Evolutionary conservation across 768 basidiomycete species (phyloP), one percentile per base, ranked within the genome.

Genomic region (Termitomyces sp.): DNA sequence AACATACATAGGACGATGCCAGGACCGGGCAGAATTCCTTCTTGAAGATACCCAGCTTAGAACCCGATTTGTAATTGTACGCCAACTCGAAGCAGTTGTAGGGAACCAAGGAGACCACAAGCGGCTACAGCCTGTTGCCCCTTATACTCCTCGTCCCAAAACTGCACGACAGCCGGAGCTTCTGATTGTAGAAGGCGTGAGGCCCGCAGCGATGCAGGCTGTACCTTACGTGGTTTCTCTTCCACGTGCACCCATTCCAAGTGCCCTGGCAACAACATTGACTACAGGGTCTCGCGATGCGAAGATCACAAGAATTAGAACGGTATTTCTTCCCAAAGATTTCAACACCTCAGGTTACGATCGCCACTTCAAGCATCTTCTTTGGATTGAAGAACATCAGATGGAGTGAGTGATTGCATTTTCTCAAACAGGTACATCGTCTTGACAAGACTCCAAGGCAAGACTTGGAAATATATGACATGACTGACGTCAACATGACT

Each of bases 21-120:
- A 82, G 50, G 82, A 82, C 44, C 76, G 81, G 0, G 57, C 81
- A 3, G 83, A 86, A 59, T 58, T 88, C 19, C 51, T 74, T 0
- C 81, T 88, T 62, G 67, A 80, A 58, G 80, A 84, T 58, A 62
- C 65, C 0, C 70, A 71, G 25, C 68, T 79, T 10, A 63, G 67
- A 9, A 75, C 77, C 37, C 67, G 60, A 0, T 85, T 85, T 61
- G 59, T 78, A 12, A 85, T 86, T 37, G 71, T 75, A 0, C 77
- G 81, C 2, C 59, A 69, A 2, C 58, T 84, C 2, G 64, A 62
- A 9, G 79, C 68, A 8, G 73, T 78, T 32, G 75, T 85, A 9
- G 83, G 80, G 7, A 72, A 72, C 58, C 68, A 67, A 51, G 71
- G 60, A 0, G 79, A 79, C 47, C 78, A 83, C 56, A 75, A 80